These are phyloP conservation scores for Cokeromyces recurvatus DNA, from an alignment of 371 early-diverging fungal species.

Conservation along the genomic window DNA sequence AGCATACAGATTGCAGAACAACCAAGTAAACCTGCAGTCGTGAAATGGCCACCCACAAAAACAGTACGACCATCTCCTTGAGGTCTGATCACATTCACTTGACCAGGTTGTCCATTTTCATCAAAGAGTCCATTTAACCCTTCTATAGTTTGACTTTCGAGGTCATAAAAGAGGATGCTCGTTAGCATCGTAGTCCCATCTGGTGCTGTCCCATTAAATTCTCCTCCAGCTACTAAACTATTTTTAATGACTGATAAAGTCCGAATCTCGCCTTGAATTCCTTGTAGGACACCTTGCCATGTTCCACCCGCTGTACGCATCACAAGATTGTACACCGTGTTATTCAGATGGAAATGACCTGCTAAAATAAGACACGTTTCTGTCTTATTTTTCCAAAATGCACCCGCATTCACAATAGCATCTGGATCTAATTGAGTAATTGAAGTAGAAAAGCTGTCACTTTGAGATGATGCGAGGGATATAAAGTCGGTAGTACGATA, in stretches of 20 bases:
- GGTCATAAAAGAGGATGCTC: slow-evolving; percentile 32
- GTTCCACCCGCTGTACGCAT: slow-evolving; percentile 12
- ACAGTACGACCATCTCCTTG: slow-evolving; percentile 31
- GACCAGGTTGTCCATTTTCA: slow-evolving; percentile 22
- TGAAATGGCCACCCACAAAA: slow-evolving; percentile 52
- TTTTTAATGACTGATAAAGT: slow-evolving; percentile 18
- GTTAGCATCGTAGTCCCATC: not conserved
- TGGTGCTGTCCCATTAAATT: slow-evolving; percentile 19
- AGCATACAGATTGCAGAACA: slow-evolving; percentile 40
- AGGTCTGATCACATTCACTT: slow-evolving; percentile 36
- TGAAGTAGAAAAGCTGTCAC: not conserved
- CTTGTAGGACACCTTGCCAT: slow-evolving; percentile 22
- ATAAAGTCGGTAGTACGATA: slow-evolving; percentile 5
- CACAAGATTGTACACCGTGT: slow-evolving; percentile 15
- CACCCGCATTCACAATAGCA: slow-evolving; percentile 21
- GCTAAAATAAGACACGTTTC: slow-evolving; percentile 13
- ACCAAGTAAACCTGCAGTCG: slow-evolving; percentile 30
- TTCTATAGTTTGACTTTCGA: slow-evolving; percentile 7
- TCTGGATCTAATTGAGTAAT: slow-evolving; percentile 8
- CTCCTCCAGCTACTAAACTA: slow-evolving; percentile 29
- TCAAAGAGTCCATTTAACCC: slow-evolving; percentile 19
- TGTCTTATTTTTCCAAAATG: slow-evolving; percentile 23
- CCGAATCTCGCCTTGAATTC: slow-evolving; percentile 24
- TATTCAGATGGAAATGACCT: slow-evolving; percentile 24
- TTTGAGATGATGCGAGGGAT: no score